Percentiles rank a stretch among this genome's conserved stretches.
These are phyloP conservation scores for Monoraphidium neglectum DNA, from an alignment of 139 green algal species.

Conservation along the genomic window DNA sequence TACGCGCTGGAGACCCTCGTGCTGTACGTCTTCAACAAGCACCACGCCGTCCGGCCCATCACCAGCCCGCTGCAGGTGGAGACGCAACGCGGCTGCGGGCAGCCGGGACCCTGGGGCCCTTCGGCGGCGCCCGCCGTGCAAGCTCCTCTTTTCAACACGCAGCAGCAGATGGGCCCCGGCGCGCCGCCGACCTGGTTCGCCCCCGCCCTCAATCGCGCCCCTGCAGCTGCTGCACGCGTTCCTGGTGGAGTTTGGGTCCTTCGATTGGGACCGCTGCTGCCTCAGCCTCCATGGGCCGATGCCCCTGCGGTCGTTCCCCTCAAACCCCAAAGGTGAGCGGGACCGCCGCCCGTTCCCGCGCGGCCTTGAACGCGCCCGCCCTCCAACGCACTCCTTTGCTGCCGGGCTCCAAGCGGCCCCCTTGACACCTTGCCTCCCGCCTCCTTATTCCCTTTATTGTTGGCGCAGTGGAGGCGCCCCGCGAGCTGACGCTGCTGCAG, in stretches of 20 bases:
- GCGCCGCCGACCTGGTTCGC: no score
- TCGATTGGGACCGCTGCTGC: constrained; percentile 90
- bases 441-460: no score
- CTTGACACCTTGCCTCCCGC: no score
- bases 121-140: no score
- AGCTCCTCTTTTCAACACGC: no score
- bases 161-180: no score
- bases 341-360: no score
- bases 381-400: no score
- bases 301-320: constrained; percentile 37
- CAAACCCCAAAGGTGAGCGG: constrained; percentile 38
- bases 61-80: constrained; percentile 75
- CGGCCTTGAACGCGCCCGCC: no score
- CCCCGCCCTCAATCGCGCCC: no score
- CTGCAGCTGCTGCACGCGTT: constrained; percentile 88
- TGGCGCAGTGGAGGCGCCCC: constrained; percentile 13
- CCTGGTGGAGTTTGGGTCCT: constrained; percentile 79
- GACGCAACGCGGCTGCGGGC: not conserved
- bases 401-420: no score
- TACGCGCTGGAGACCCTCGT: constrained; percentile 97
- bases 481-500: constrained; percentile 24
- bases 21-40: constrained; percentile 93
- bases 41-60: constrained; percentile 56
- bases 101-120: no score
- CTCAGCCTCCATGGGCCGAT: constrained; percentile 80